Base-by-base conservation (phyloP, 2,329 filamentous ascomycete species). In the Arthrobotrys entomopaga region DNA sequence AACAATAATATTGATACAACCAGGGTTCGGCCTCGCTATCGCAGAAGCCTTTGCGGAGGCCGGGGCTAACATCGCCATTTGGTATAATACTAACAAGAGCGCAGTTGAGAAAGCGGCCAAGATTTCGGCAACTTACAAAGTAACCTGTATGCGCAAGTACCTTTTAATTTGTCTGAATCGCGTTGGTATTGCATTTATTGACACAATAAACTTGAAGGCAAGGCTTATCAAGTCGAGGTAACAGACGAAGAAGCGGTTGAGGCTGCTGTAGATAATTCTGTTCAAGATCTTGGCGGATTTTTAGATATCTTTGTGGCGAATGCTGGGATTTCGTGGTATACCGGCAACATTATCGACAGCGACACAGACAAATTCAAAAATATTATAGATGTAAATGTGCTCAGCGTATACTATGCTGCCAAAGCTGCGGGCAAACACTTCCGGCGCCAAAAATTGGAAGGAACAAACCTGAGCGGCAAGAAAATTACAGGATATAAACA, bases 231-330 rank as follows among this genome's bases (percentile, higher is more conserved):
- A 78, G 87, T 90, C 74, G 85, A 90, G 78, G 84, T 90, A 11
- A 84, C 84, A 34, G 83, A 84, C 2, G 84, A 83, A 77, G 84
- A 86, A 20, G 82, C 83, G 2, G 84, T 88, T 10, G 82, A 85
- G 40, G 78, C 81, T 13, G 83, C 85, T 11, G 83, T 90, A 50
- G 81, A 85, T 73, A 81, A 83, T 8, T 85, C 86, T 75, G 82
- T 88, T 52, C 75, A 67, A 6, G 90, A 93, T n/a, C 90, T 93
- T 82, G 88, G 90, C 79, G 89, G 89, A 73, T 87, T 90, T 3
- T 86, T 93, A 7, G 91, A 93, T 79, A 84, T 92, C 77, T 92
- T 94, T 78, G 87, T 93, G 46, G 91, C 91, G 78, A 94, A 95
- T 80, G 89, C 89, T 15, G 91, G 90, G 60, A 88, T 93, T 61